Evolutionary conservation across 2,329 filamentous ascomycete species (phyloP).

Genomic region (Monilinia laxa): DNA sequence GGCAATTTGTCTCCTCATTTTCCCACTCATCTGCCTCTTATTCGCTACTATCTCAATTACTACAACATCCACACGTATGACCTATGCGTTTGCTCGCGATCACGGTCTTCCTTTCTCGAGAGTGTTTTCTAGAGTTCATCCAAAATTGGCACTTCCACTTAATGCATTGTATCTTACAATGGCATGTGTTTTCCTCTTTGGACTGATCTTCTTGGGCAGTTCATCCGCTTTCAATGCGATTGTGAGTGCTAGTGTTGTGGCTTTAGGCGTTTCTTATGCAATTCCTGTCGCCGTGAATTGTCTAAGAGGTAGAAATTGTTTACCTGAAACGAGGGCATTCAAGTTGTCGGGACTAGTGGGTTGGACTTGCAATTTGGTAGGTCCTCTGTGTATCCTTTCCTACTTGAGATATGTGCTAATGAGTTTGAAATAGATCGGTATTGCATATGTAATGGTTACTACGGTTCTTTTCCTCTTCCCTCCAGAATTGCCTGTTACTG

Average conservation of each 20-base stretch:
- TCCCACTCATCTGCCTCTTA: conserved; percentile 61
- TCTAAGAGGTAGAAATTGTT: conserved; percentile 62
- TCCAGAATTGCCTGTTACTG: conserved; percentile 55
- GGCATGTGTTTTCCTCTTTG: conserved; percentile 62
- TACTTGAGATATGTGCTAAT: conserved; percentile 22
- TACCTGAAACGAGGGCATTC: conserved; percentile 58
- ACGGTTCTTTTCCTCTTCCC: conserved; percentile 65
- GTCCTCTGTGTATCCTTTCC: conserved; percentile 35
- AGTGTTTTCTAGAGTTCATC: conserved; percentile 61
- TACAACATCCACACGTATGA: conserved; percentile 49
- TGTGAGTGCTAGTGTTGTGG: conserved; percentile 67
- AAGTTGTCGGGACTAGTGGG: conserved; percentile 53
- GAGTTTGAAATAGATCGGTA: conserved; percentile 43
- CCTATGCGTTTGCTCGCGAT: conserved; percentile 65
- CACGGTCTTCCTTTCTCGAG: conserved; percentile 62
- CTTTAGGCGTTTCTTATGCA: conserved; percentile 69
- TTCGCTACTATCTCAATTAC: conserved; percentile 63
- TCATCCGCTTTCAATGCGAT: conserved; percentile 70
- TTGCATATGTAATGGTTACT: conserved; percentile 58
- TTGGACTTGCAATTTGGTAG: conserved; percentile 56
- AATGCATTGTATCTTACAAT: conserved; percentile 64
- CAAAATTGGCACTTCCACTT: conserved; percentile 60
- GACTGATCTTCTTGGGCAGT: conserved; percentile 65
- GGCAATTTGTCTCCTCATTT: conserved; percentile 42
- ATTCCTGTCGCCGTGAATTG: conserved; percentile 71